A percentile compares a stretch with the other conserved stretches of the same genome.
These are phyloP conservation scores for Metahyphopichia silvanorum DNA, from an alignment of 805 yeast genomes.

Conservation along the genomic window DNA sequence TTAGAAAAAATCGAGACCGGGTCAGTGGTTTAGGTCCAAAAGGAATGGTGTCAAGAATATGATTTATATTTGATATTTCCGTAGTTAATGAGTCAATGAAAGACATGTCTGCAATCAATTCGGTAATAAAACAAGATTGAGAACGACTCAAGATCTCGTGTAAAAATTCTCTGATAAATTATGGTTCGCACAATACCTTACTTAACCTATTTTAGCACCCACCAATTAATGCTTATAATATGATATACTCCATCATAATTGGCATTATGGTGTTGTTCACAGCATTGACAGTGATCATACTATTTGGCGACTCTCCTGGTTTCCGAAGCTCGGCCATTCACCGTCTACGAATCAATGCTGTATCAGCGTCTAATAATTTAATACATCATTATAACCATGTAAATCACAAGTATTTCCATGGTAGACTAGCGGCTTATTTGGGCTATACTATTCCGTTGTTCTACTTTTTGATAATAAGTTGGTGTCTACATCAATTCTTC, in stretches of 20 bases:
- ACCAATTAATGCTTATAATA: too few species aligned
- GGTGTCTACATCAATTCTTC: slow-evolving; percentile 31
- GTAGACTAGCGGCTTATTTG: slow-evolving; percentile 15
- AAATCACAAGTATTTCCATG: slow-evolving; percentile 20
- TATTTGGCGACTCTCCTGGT: slow-evolving; percentile 50
- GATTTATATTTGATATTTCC: slow-evolving; percentile 23
- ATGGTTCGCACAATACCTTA: too few species aligned
- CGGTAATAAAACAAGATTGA: too few species aligned
- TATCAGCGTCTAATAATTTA: slow-evolving; percentile 5
- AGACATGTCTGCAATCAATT: too few species aligned
- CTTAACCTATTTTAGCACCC: too few species aligned
- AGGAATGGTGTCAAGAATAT: slow-evolving; percentile 32
- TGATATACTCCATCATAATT: too few species aligned
- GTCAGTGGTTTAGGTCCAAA: slow-evolving; percentile 20
- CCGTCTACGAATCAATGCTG: slow-evolving; percentile 10
- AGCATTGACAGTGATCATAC: slow-evolving; percentile 21
- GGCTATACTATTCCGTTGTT: slow-evolving; percentile 46
- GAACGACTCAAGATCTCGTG: too few species aligned
- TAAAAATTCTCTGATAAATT: too few species aligned
- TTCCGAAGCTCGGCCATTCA: slow-evolving; percentile 33
- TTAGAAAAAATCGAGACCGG: slow-evolving; percentile 21
- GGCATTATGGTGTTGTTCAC: slow-evolving; percentile 8
- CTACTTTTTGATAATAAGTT: slow-evolving; percentile 33
- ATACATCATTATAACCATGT: slow-evolving; percentile 6
- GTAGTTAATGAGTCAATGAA: slow-evolving; percentile 16